Percentiles rank a stretch among this genome's conserved stretches.
These are phyloP conservation scores for barrel medic (Medicago truncatula) DNA, from an alignment of 306 rosid genomes.

Conservation along the genomic window MtrunA17r5.0-ANR NC_053043.1:28909501-28910000, in stretches of 20 bases:
- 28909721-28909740: not conserved
- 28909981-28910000: slow-evolving; percentile 44
- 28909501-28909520: slow-evolving; percentile 96
- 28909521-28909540: slow-evolving; percentile 21
- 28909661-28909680: not conserved
- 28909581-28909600: too few relatives aligned
- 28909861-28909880: slow-evolving; percentile 75
- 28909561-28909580: too few relatives aligned
- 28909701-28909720: not conserved
- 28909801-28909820: slow-evolving; percentile 91
- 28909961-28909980: slow-evolving; percentile 5
- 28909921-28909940: slow-evolving; percentile 45
- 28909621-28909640: too few relatives aligned
- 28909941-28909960: slow-evolving; percentile 3
- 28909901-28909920: not conserved
- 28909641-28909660: not conserved
- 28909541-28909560: not conserved
- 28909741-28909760: slow-evolving; percentile 76
- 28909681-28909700: not conserved
- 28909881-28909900: not conserved
- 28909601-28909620: too few relatives aligned
- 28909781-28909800: slow-evolving; percentile 95
- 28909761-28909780: slow-evolving; percentile 92
- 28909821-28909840: slow-evolving; percentile 94
- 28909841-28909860: slow-evolving; percentile 75